Evolutionary conservation across 345 rosid species (phyloP).

Genomic region (Eucalyptus regnans): DNA sequence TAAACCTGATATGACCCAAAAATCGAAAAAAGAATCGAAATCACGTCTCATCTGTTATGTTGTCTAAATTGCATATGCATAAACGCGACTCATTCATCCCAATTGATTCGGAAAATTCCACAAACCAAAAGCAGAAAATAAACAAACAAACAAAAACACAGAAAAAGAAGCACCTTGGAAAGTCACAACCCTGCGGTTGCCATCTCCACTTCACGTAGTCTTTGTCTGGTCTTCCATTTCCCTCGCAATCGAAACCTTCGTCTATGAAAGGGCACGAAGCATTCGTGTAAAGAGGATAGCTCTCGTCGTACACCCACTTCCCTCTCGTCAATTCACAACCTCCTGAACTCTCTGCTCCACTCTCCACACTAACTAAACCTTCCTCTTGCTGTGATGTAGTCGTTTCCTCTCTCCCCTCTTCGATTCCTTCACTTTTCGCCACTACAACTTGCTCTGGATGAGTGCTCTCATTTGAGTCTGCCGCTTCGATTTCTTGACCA

Average conservation of each 20-base stretch:
- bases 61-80: background rate
- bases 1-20: constrained; percentile 40
- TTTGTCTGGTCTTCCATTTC: constrained; percentile 68
- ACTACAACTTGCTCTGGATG: constrained; percentile 10
- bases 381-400: background rate
- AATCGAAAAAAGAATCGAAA: background rate
- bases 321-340: constrained; percentile 66
- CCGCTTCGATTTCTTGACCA: background rate
- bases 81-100: background rate
- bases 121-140: background rate
- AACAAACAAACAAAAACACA: background rate
- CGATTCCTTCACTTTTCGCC: background rate
- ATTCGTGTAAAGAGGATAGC: constrained; percentile 64
- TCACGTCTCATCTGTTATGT: background rate
- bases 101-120: background rate
- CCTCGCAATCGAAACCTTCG: constrained; percentile 77
- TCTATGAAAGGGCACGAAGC: constrained; percentile 81
- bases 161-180: constrained; percentile 49
- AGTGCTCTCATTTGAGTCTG: background rate
- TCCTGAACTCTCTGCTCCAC: constrained; percentile 1
- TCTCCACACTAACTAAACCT: background rate
- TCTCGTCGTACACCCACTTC: constrained; percentile 72
- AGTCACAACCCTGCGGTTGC: constrained; percentile 66
- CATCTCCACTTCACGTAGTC: constrained; percentile 78
- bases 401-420: constrained; percentile 10